These are phyloP conservation scores for Heterobasidion irregulare DNA, from an alignment of 1,284 basidiomycete genomes.

Conservation along the genomic window DNA sequence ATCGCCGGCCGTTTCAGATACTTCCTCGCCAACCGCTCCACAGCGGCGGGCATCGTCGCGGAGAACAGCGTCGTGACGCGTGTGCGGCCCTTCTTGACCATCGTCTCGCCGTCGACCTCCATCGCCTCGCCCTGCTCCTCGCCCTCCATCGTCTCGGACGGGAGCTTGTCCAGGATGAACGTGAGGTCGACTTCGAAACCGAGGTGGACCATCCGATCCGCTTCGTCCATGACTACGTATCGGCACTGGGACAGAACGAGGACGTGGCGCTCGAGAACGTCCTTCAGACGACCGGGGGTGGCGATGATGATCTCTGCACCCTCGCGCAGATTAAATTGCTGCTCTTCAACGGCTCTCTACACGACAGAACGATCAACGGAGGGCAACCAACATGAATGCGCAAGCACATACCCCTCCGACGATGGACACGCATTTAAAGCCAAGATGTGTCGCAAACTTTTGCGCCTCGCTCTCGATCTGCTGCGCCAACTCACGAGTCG, in stretches of 20 bases:
- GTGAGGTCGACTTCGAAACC: conserved; percentile 94
- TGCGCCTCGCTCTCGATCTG: conserved; percentile 92
- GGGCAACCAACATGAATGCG: conserved; percentile 3
- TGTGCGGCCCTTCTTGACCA: conserved; percentile 69
- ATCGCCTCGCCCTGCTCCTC: conserved; percentile 62
- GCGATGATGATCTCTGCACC: conserved; percentile 98
- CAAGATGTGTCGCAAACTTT: conserved; percentile 85
- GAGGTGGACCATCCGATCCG: conserved; percentile 96
- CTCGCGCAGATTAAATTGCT: conserved; percentile 91
- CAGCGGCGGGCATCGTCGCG: conserved; percentile 96
- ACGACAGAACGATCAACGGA: conserved; percentile 3
- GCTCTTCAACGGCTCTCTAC: conserved; percentile 85
- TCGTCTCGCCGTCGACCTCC: conserved; percentile 55
- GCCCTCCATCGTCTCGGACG: conserved; percentile 79
- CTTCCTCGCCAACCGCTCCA: conserved; percentile 90
- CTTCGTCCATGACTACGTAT: conserved; percentile 99
- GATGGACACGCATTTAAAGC: conserved; percentile 92
- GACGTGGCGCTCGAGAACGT: conserved; percentile 93
- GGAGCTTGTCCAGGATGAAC: conserved; percentile 92
- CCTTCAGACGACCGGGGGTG: conserved; percentile 95
- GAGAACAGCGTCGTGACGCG: conserved; percentile 92
- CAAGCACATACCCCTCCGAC: conserved; percentile 78
- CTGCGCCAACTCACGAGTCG: conserved; percentile 95
- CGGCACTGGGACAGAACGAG: conserved; percentile 94
- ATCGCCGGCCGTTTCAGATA: conserved; percentile 90